Base-by-base conservation (phyloP, 2,329 filamentous ascomycete genomes). In the Colletotrichum eremochloae region DNA sequence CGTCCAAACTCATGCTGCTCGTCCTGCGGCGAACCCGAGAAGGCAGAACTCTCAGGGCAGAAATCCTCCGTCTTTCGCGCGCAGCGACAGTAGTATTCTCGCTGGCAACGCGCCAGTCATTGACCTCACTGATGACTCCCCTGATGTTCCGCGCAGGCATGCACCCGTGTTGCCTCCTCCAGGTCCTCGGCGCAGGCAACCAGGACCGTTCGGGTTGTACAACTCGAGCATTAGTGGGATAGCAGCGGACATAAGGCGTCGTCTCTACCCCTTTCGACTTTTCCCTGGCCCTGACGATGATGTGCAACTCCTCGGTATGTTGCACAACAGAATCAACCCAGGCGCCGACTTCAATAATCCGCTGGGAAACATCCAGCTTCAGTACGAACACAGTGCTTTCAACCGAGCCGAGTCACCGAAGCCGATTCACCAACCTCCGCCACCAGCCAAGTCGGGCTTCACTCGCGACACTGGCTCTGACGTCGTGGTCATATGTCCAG, bases 401-500 rank as follows among this genome's bases (percentile, higher is more conserved):
- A 76, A 79, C 29, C 76, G 55, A 12, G 33, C 31, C 6, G 77
- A 79, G 5, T 81, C 78, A 3, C 81, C 82, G 29, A 87, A 86
- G 76, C 86, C 84, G n/a, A 75, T 80, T 18, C 76, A 96, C 79
- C 88, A 92, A 55, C 86, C 91, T 0, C 91, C 93, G 0, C 84
- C 87, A n/a, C 83, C 90, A 0, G 86, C 93, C 0, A 87, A 88
- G 7, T 84, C 90, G n/a, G 96, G 95, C 0, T 98, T 96, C 77
- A 97, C 94, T 1, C 88, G 95, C 71, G 90, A 90, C 61, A 93
- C 94, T 0, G 88, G 85, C 50, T 92, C 94, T 46, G 90, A 94
- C 20, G 88, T 93, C 48, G 86, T 93, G 0, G 87, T 96, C 2
- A 87, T 97, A 1, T 99, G 96, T 79, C 94, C 96, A 0, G 94